These are phyloP conservation scores for Hibiscus trionum DNA, from an alignment of 345 rosid genomes.

Conservation along the genomic window DNA sequence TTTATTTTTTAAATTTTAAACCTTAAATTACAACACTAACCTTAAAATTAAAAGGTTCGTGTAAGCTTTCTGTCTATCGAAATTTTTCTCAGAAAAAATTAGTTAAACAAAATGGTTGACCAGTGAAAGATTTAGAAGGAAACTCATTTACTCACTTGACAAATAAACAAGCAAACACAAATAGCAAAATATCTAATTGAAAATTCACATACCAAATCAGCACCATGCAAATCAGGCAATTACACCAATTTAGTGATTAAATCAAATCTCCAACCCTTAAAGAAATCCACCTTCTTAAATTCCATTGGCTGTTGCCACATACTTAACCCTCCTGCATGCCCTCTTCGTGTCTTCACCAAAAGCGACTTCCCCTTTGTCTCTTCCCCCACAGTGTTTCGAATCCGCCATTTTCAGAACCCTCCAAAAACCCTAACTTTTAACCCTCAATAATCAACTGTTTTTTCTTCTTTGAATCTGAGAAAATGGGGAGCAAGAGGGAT, in stretches of 20 bases:
- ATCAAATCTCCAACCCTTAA: neutral
- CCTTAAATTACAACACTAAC: too few relatives aligned
- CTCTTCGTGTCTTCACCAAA: conserved; percentile 39
- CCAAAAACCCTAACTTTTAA: neutral
- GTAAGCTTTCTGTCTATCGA: too few relatives aligned
- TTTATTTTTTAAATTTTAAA: too few relatives aligned
- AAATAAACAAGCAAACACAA: neutral
- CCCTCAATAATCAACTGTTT: neutral
- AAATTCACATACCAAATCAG: neutral
- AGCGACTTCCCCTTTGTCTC: conserved; percentile 10
- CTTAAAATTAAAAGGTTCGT: too few relatives aligned
- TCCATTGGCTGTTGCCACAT: conserved; percentile 22
- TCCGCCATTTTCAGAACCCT: neutral
- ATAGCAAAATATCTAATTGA: neutral
- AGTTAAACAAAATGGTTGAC: neutral
- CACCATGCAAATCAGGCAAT: neutral
- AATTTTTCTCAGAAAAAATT: too few relatives aligned
- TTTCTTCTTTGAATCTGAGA: neutral
- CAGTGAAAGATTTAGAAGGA: neutral
- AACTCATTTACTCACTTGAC: neutral
- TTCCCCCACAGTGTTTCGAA: too few relatives aligned
- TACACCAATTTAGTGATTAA: neutral
- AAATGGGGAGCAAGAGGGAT: conserved; percentile 51
- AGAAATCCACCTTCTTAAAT: too few relatives aligned
- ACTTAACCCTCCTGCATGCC: conserved; percentile 29